Base-by-base conservation (phyloP, 2,329 filamentous ascomycete species). In the Trichoderma oligosporum region DNA sequence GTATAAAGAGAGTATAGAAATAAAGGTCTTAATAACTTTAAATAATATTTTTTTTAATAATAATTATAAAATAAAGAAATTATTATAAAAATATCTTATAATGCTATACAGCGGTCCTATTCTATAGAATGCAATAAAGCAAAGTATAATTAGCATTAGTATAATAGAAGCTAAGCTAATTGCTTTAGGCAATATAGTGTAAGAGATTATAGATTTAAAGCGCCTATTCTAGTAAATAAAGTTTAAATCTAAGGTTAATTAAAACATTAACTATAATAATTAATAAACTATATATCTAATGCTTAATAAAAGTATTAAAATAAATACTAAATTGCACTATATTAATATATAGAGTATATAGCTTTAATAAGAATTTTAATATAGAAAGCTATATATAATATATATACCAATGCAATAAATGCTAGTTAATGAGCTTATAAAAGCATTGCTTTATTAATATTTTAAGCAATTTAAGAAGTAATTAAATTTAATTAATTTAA, bases 291-390 rank as follows among this genome's bases (percentile, higher is more conserved):
- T 33, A 6, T 12, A 12, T 11, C 31, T 33, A 11, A 12, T 33
- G 9, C 31, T 33, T 11, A 12, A 12, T 11, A 12, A 33, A 4
- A 33, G 11, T 12, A 12, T 11, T 4, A 33, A 12, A 12, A 33
- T 33, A 7, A 33, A 7, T 22, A 25, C 42, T 46, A 12, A 22
- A 12, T n/a, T 46, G 7, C 24, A 22, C 42, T 22, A 46, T 27
- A 27, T 46, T 24, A n/a, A 46, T 46, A 46, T 46, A 16, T 27
- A 46, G n/a, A 46, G n/a, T n/a, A 46, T 46, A 27, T 46, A 27
- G 42, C 18, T 46, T 4, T 9, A n/a, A 11, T n/a, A 46, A n/a
- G 24, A 46, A n/a, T 46, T 11, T 46, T n/a, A 46, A 12, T 3
- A 12, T 3, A 12, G 31, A 12, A 12, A 7, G 4, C 14, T 33